Conservation (phyloP, 768 basidiomycete genomes). For the Candolleomyces eurysporus region DNA sequence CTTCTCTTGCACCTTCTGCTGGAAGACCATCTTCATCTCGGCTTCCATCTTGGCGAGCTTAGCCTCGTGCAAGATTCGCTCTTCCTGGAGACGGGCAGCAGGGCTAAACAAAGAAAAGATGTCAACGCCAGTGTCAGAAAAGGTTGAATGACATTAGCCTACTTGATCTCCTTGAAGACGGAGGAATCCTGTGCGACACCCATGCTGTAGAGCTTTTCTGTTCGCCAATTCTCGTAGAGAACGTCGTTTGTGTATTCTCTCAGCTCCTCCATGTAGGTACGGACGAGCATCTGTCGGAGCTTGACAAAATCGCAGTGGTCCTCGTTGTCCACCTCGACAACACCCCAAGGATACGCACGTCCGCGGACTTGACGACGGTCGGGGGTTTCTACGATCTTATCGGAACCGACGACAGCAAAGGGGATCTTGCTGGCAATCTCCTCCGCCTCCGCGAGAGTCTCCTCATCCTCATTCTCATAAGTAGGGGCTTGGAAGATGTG, state of each 20-base stretch:
- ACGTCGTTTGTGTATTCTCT: slow-evolving; percentile 95
- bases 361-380: slow-evolving; percentile 94
- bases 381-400: slow-evolving; percentile 73
- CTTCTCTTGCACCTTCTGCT: slow-evolving; percentile 99
- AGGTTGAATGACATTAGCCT: slow-evolving; percentile 29
- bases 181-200: slow-evolving; percentile 96
- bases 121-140: neutral
- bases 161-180: slow-evolving; percentile 99
- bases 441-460: slow-evolving; percentile 95
- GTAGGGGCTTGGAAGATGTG: slow-evolving; percentile 97
- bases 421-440: slow-evolving; percentile 98
- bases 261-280: slow-evolving; percentile 99
- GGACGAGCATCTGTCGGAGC: slow-evolving; percentile 97
- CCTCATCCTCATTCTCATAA: slow-evolving; percentile 98
- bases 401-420: slow-evolving; percentile 96
- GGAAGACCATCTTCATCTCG: slow-evolving; percentile 99
- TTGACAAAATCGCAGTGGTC: slow-evolving; percentile 99
- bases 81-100: slow-evolving; percentile 93
- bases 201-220: slow-evolving; percentile 94
- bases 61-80: slow-evolving; percentile 93
- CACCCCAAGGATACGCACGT: slow-evolving; percentile 96
- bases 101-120: slow-evolving; percentile 54
- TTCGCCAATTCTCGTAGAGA: slow-evolving; percentile 98
- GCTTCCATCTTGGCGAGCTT: slow-evolving; percentile 99
- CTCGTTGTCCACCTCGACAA: slow-evolving; percentile 99